Evolutionary conservation across 2,329 filamentous ascomycete species (phyloP).

Genomic region (Cadophora sp.): DNA sequence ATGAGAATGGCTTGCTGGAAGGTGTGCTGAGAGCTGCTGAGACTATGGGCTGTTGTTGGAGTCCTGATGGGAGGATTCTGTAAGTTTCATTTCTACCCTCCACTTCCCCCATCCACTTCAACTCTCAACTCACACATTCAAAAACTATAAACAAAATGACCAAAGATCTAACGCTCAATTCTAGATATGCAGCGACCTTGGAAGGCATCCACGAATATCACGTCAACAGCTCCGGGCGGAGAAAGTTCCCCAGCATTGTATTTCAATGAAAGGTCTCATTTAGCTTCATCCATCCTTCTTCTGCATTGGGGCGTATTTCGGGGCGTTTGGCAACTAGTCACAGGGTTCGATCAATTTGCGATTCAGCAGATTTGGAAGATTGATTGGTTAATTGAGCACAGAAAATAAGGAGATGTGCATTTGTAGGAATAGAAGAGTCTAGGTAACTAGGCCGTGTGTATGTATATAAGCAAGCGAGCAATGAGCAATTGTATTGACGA

Average conservation of each 20-base stretch:
- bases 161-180: not conserved
- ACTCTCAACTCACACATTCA: constrained; percentile 18
- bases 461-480: too few species aligned
- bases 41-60: constrained; percentile 68
- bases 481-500: too few species aligned
- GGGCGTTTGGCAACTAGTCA: too few species aligned
- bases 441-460: too few species aligned
- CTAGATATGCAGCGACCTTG: constrained; percentile 68
- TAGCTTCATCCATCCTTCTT: not conserved
- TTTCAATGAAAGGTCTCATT: constrained; percentile 52
- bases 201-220: constrained; percentile 79
- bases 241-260: constrained; percentile 61
- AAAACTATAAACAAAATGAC: not conserved
- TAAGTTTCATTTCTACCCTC: constrained; percentile 49
- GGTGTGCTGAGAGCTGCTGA: constrained; percentile 55
- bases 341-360: too few species aligned
- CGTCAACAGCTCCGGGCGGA: constrained; percentile 68
- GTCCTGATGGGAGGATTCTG: constrained; percentile 64
- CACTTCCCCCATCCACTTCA: not conserved
- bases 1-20: constrained; percentile 40
- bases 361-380: too few species aligned
- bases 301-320: not conserved
- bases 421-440: too few species aligned
- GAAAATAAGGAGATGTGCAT: too few species aligned
- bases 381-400: too few species aligned